phyloP scores from a whole-genome alignment of 495 filamentous ascomycete genomes.

The Amphirosellinia nigrospora region DNA sequence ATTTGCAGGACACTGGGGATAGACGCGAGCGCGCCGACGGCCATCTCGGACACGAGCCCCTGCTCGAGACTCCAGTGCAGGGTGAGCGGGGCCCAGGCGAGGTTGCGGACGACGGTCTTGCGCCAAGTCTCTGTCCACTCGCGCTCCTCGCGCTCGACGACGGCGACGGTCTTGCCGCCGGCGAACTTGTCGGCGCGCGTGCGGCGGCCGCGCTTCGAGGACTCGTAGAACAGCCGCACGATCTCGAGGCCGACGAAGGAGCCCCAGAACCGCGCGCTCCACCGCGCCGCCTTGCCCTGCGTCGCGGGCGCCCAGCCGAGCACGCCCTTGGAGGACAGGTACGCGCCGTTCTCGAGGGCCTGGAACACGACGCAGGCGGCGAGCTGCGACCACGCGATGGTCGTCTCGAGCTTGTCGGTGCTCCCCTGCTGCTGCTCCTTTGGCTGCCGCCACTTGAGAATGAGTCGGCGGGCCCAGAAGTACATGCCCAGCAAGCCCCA shows the following conservation, averaged over 20 bases:
- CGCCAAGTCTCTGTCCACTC: conserved; percentile 52
- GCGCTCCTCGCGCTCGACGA: conserved; percentile 49
- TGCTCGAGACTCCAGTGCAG: conserved; percentile 83
- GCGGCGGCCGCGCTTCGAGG: conserved; percentile 30
- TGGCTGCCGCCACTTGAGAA: conserved; percentile 41
- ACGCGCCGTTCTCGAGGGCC: conserved; percentile 82
- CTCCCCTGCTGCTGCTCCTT: conserved; percentile 24
- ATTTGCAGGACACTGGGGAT: conserved; percentile 72
- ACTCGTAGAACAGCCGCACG: conserved; percentile 63
- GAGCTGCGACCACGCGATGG: conserved; percentile 72
- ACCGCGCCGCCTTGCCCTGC: conserved; percentile 65
- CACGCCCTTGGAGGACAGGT: conserved; percentile 73
- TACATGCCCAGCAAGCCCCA: conserved; percentile 82
- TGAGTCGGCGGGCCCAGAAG: conserved; percentile 66
- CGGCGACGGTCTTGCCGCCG: conserved; percentile 43
- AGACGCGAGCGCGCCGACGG: conserved; percentile 68
- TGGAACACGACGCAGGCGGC: conserved; percentile 71
- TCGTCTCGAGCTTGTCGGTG: conserved; percentile 48
- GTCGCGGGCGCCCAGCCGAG: conserved; percentile 61
- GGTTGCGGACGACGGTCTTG: conserved; percentile 53
- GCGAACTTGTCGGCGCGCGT: conserved; percentile 39
- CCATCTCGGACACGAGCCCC: conserved; percentile 64
- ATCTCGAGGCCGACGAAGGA: conserved; percentile 79
- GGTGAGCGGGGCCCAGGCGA: conserved; percentile 64
- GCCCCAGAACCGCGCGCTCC: conserved; percentile 82